Conservation (phyloP, 1,139 yeast species). For the Debaryomyces nepalensis region DNA sequence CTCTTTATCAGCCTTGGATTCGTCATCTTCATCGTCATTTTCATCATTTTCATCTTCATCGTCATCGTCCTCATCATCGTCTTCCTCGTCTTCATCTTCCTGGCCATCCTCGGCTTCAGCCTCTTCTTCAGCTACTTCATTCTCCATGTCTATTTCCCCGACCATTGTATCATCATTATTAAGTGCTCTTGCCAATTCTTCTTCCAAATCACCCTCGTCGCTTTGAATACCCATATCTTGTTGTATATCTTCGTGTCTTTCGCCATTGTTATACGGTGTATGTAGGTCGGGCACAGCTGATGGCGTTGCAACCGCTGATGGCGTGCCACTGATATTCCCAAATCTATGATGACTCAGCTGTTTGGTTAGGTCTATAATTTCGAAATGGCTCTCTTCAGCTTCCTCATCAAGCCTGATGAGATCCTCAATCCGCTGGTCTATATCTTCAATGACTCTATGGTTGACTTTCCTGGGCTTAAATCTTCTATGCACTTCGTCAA, state of each 20-base stretch:
- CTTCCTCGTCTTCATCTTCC: conserved; percentile 18
- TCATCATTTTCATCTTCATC: conserved; percentile 31
- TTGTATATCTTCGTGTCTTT: conserved; percentile 40
- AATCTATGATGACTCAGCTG: conserved; percentile 19
- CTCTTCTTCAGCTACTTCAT: conserved; percentile 21
- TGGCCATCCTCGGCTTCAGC: conserved; percentile 14
- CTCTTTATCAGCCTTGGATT: conserved; percentile 49
- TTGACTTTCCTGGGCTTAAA: conserved; percentile 57
- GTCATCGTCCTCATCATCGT: conserved; percentile 20
- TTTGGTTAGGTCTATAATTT: conserved; percentile 63
- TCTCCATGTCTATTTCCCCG: conserved; percentile 17
- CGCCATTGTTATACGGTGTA: conserved; percentile 32
- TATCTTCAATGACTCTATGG: conserved; percentile 60
- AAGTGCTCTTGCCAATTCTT: conserved; percentile 48
- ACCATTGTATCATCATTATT: conserved; percentile 23
- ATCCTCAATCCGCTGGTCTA: conserved; percentile 80
- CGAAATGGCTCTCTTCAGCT: conserved; percentile 82
- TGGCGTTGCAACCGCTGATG: conserved; percentile 31
- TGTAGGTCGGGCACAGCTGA: conserved; percentile 12
- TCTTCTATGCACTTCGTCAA: conserved; percentile 50
- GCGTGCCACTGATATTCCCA: conserved; percentile 27
- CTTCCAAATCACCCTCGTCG: conserved; percentile 38
- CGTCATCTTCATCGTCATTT: conserved; percentile 35
- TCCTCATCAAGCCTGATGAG: conserved; percentile 76
- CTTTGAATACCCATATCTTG: conserved; percentile 22